These are phyloP conservation scores for Trametes villosa DNA, from an alignment of 768 basidiomycete species.

Conservation along the genomic window DNA sequence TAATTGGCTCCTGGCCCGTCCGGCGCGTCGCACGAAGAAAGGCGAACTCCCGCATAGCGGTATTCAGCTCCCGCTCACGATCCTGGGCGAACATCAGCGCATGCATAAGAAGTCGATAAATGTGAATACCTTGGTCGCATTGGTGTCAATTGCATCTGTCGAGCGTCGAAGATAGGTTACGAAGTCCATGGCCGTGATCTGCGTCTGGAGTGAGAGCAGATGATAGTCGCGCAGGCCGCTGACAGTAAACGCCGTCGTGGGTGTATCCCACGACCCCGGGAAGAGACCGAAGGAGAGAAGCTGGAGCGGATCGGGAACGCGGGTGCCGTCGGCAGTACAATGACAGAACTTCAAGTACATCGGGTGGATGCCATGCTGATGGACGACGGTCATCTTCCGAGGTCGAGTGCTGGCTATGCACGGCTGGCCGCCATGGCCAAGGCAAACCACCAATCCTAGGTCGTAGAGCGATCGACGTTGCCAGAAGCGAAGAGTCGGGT, in stretches of 20 bases:
- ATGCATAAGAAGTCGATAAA: too few relatives aligned
- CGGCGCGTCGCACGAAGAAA: conserved; percentile 3
- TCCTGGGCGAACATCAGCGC: conserved; percentile 1
- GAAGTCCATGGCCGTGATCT: not conserved
- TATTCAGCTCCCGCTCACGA: conserved; percentile 4
- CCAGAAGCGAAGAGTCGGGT: not conserved
- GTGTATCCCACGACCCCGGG: not conserved
- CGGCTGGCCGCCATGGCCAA: not conserved
- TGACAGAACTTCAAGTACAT: not conserved
- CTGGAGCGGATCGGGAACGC: not conserved
- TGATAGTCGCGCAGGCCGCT: conserved; percentile 1
- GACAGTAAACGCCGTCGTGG: not conserved
- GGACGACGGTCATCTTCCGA: not conserved
- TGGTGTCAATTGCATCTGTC: not conserved
- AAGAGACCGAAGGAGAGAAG: not conserved
- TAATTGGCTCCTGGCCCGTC: not conserved
- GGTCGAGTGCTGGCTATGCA: not conserved
- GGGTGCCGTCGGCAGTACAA: not conserved
- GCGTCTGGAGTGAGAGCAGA: not conserved
- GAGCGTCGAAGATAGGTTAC: not conserved
- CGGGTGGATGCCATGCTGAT: not conserved
- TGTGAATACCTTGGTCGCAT: not conserved
- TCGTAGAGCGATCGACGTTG: not conserved
- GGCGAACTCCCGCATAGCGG: conserved; percentile 3
- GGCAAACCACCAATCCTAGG: not conserved